Base-by-base conservation (phyloP, 2,329 filamentous ascomycete genomes). In the Aspergillus pseudoviridinutans region DNA sequence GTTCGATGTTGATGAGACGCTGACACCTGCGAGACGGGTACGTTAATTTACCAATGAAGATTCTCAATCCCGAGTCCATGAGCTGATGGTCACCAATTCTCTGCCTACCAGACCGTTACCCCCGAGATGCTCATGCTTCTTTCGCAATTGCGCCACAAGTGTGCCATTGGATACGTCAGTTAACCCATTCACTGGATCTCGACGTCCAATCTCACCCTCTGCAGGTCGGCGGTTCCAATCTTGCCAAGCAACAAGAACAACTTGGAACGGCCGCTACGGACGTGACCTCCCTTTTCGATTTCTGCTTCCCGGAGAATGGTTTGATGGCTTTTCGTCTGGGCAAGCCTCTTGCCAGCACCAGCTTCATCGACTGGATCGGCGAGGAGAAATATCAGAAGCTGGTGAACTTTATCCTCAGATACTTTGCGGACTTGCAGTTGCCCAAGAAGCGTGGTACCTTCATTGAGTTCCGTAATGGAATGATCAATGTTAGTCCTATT, bases 251-350 rank as follows among this genome's bases (percentile, higher is more conserved):
- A 79, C 91, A 97, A 78, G 94, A 97, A 78, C 93, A 97, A 80
- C 85, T 97, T 61, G 92, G 92, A 73, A 83, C 85, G 3, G 74
- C 84, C 27, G 79, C 83, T 57, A 82, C 88, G 66, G 74, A 80
- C 66, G 93, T 97, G 60, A 92, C 87, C 53, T 81, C 85, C 61
- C 87, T 97, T 69, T 99, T 99, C 81, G 94, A 99, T 82, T 99
- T 91, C 80, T 94, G 89, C 84, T 99, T 99, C 80, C 82, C 92
- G 58, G 94, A 99, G 81, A 99, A 99, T 79, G 94, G 94, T 10
- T 85, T 99, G 66, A 95, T 90, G 1, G 94, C 93, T 47, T 96
- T 84, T 82, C 91, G 92, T 71, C 79, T 92, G 70, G 94, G 93
- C 68, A 77, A 87, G 73, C 82, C 84, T 55, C 85, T 97, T 57